A percentile compares a stretch with the other conserved stretches of the same genome.
Evolutionary conservation across 73 alveolate species (phyloP).

Genomic region (Paramecium bursaria): DNA sequence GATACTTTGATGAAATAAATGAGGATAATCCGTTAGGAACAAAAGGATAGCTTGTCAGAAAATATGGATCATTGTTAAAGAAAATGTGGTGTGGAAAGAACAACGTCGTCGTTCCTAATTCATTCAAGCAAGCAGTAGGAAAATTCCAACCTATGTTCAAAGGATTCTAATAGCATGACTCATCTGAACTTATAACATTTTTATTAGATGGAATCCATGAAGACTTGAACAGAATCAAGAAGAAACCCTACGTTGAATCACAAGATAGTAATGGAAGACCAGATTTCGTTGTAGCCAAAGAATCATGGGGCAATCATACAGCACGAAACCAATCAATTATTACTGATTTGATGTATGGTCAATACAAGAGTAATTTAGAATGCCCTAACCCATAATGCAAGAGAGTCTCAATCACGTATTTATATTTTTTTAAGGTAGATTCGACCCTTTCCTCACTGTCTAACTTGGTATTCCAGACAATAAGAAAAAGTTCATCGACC

Average conservation of each 20-base stretch:
- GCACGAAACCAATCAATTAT: slow-evolving; percentile 92
- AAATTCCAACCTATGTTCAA: slow-evolving; percentile 64
- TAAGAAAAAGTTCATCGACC: slow-evolving; percentile 47
- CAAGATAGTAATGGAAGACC: slow-evolving; percentile 78
- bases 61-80: slow-evolving; percentile 54
- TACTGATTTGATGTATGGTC: slow-evolving; percentile 96
- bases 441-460: slow-evolving; percentile 94
- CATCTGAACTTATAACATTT: slow-evolving; percentile 86
- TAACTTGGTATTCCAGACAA: slow-evolving; percentile 92
- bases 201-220: slow-evolving; percentile 95
- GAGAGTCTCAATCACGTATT: slow-evolving; percentile 87
- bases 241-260: slow-evolving; percentile 88
- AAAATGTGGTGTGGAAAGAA: slow-evolving; percentile 68
- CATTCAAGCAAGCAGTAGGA: slow-evolving; percentile 64
- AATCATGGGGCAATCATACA: slow-evolving; percentile 90
- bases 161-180: slow-evolving; percentile 68
- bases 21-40: slow-evolving; percentile 93
- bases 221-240: slow-evolving; percentile 91
- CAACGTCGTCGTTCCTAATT: slow-evolving; percentile 43
- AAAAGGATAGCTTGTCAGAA: slow-evolving; percentile 77
- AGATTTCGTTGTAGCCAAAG: slow-evolving; percentile 89
- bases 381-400: slow-evolving; percentile 96
- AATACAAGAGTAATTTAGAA: slow-evolving; percentile 88
- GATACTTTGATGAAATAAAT: slow-evolving; percentile 84
- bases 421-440: too few species aligned